A percentile compares a stretch with the other conserved stretches of the same genome.
Evolutionary conservation across 2,329 filamentous ascomycete genomes (phyloP).

Genomic region (Knufia petricola): DNA sequence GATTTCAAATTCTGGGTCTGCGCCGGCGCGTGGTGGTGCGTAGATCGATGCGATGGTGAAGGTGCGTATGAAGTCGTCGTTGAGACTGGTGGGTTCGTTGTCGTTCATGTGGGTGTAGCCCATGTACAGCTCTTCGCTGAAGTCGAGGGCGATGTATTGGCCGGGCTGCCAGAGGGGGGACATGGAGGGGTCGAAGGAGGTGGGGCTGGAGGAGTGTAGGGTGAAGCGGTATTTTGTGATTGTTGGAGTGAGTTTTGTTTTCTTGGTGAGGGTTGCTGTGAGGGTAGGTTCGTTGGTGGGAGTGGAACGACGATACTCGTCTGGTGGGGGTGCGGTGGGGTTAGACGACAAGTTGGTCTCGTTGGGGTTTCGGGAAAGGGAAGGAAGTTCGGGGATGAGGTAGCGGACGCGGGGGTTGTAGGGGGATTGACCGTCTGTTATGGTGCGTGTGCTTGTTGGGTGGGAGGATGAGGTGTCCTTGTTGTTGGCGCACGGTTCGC

Average conservation of each 20-base stretch:
- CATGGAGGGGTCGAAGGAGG: slow-evolving; percentile 20
- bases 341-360: not conserved
- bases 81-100: slow-evolving; percentile 66
- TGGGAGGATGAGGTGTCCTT: not conserved
- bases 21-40: slow-evolving; percentile 27
- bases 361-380: slow-evolving; percentile 8
- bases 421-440: slow-evolving; percentile 43
- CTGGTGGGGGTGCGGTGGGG: slow-evolving; percentile 8
- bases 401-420: slow-evolving; percentile 69
- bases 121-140: slow-evolving; percentile 55
- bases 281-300: slow-evolving; percentile 19
- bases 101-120: slow-evolving; percentile 81
- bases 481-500: slow-evolving; percentile 25
- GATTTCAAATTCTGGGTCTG: slow-evolving; percentile 53
- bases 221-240: slow-evolving; percentile 57
- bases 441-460: slow-evolving; percentile 37
- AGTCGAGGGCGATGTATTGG: slow-evolving; percentile 69
- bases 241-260: slow-evolving; percentile 53
- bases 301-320: no score
- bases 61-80: slow-evolving; percentile 74
- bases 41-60: slow-evolving; percentile 63
- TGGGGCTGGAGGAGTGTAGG: slow-evolving; percentile 29
- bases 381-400: slow-evolving; percentile 48
- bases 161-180: slow-evolving; percentile 50
- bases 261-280: slow-evolving; percentile 49